phyloP scores from a whole-genome alignment of 305 asterid genomes.

The Fraxinus velutina region DNA sequence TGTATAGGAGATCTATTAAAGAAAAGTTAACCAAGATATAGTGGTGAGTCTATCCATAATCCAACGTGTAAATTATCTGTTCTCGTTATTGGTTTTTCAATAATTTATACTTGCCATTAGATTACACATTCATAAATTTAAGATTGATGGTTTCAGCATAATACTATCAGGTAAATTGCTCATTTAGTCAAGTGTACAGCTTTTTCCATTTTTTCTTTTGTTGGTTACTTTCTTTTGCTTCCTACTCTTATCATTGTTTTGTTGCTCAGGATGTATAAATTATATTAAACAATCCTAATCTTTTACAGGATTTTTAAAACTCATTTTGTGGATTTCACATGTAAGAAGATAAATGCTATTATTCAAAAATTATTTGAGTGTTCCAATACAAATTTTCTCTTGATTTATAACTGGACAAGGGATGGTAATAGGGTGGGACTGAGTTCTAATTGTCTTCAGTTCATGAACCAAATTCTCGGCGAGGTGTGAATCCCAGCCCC shows the following conservation, averaged over 20 bases:
- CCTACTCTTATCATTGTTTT: background rate
- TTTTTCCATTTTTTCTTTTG: background rate
- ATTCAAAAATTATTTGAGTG: no score
- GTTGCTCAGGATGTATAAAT: background rate
- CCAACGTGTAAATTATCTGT: conserved; percentile 22
- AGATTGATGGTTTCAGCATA: background rate
- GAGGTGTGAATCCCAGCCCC: no score
- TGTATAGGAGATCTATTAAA: conserved; percentile 26
- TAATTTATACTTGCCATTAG: background rate
- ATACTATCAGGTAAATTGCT: background rate
- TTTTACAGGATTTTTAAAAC: no score
- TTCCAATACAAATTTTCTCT: no score
- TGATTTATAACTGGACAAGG: no score
- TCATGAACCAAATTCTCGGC: no score
- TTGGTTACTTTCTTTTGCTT: background rate
- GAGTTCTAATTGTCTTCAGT: no score
- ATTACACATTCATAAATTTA: background rate
- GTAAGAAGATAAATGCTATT: no score
- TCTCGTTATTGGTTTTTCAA: background rate
- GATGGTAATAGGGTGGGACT: no score
- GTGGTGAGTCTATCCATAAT: background rate
- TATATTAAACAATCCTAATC: no score
- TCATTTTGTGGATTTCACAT: no score
- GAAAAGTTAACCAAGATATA: conserved; percentile 16
- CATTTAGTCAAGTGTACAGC: background rate